Conservation (phyloP, 176 grass and related monocot species). For the Echinochloa phyllopogon region DNA sequence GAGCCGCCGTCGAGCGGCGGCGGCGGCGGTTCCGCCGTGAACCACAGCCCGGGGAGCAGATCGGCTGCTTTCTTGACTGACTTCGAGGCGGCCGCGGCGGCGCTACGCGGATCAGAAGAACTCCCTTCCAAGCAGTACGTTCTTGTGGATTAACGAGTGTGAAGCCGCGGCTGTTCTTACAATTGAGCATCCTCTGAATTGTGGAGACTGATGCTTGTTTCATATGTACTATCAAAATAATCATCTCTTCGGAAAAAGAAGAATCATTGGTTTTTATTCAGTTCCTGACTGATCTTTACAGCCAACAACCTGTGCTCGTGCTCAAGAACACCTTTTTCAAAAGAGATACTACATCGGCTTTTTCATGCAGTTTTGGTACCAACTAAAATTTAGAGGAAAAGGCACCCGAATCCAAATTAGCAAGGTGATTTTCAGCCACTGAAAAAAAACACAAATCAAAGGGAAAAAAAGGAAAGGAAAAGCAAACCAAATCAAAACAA, state of each 20-base stretch:
- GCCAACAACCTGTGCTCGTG: not conserved
- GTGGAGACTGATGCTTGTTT: not conserved
- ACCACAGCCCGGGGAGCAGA: not conserved
- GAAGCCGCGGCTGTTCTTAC: not conserved
- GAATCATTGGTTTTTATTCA: not conserved
- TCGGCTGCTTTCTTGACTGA: conserved; percentile 31
- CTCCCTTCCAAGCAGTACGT: conserved; percentile 5
- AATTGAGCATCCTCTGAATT: conserved; percentile 14
- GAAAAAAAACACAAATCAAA: not conserved
- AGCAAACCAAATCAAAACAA: not conserved
- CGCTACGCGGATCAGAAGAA: conserved; percentile 5
- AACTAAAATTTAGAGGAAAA: not conserved
- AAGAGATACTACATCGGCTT: not conserved
- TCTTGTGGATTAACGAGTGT: conserved; percentile 11
- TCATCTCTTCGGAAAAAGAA: conserved; percentile 14
- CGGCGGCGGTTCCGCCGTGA: not conserved
- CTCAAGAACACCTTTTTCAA: not conserved
- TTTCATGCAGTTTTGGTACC: not conserved
- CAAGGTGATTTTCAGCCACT: not conserved
- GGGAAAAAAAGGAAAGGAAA: not conserved
- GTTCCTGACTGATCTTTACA: not conserved
- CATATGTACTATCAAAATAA: conserved; percentile 1
- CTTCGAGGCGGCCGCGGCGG: not conserved
- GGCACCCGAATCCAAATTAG: not conserved
- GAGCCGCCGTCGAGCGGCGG: not conserved